A percentile compares a stretch with the other conserved stretches of the same genome.
Evolutionary conservation across 2,329 filamentous ascomycete genomes (phyloP).

Genomic region (Fusarium penzigii): DNA sequence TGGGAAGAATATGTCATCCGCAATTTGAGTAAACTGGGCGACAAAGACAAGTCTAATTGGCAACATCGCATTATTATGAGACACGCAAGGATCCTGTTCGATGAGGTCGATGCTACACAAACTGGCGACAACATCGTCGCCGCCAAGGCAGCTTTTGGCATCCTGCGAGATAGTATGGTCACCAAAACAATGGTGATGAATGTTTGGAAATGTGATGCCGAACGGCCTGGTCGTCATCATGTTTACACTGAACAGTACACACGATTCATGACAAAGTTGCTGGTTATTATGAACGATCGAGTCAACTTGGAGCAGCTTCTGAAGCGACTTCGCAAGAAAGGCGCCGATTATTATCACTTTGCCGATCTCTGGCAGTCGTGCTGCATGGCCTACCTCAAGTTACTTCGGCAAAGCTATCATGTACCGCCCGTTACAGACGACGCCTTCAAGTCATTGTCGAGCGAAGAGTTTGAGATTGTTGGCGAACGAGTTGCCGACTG

Average conservation of each 20-base stretch:
- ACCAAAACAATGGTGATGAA: conserved; percentile 95
- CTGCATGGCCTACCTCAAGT: conserved; percentile 53
- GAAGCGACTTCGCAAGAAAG: conserved; percentile 77
- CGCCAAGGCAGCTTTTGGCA: conserved; percentile 76
- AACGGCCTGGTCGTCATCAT: conserved; percentile 81
- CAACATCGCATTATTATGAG: conserved; percentile 88
- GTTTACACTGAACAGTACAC: conserved; percentile 89
- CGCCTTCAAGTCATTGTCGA: conserved; percentile 53
- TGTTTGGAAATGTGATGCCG: conserved; percentile 91
- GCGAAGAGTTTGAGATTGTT: conserved; percentile 60
- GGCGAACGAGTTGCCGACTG: conserved; percentile 57
- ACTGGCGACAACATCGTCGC: conserved; percentile 57
- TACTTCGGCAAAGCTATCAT: conserved; percentile 51
- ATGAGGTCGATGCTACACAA: conserved; percentile 38
- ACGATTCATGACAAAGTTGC: conserved; percentile 74
- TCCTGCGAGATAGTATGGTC: conserved; percentile 73
- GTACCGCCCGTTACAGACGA: conserved; percentile 52
- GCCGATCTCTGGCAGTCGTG: conserved; percentile 60
- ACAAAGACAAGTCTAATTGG: conserved; percentile 91
- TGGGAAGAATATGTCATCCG: conserved; percentile 58
- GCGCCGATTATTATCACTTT: conserved; percentile 71
- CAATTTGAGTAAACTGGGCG: conserved; percentile 52
- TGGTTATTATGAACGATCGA: conserved; percentile 75
- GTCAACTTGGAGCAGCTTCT: conserved; percentile 75
- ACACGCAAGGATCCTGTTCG: conserved; percentile 59